These are phyloP conservation scores for Ophiostoma ulmi DNA, from an alignment of 2,329 filamentous ascomycete species.

Conservation along the genomic window DNA sequence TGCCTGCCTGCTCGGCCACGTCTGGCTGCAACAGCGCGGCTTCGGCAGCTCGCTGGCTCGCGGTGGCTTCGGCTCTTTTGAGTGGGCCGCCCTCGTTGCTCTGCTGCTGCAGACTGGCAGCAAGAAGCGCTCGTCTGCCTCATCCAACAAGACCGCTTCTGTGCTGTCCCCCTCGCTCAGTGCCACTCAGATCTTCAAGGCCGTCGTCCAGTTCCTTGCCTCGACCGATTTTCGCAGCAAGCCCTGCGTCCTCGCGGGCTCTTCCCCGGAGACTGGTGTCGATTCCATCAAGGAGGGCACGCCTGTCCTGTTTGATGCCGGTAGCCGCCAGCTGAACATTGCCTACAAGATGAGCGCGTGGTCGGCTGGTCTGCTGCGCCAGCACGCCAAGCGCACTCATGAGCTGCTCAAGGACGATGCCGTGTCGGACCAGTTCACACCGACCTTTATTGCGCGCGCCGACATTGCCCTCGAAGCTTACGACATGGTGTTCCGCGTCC, in stretches of 20 bases:
- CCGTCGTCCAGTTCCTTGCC: conserved; percentile 79
- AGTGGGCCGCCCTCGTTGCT: conserved; percentile 79
- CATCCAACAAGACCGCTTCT: conserved; percentile 10
- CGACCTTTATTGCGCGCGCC: conserved; percentile 68
- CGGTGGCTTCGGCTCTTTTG: conserved; percentile 89
- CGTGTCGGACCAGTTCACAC: conserved; percentile 73
- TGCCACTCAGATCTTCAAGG: conserved; percentile 92
- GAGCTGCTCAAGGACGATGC: conserved; percentile 63
- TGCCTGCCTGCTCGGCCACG: conserved; percentile 76
- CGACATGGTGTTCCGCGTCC: conserved; percentile 44
- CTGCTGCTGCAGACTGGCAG: conserved; percentile 75
- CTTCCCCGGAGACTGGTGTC: conserved; percentile 35
- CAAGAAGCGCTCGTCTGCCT: conserved; percentile 37
- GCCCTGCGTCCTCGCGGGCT: conserved; percentile 52
- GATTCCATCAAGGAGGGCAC: conserved; percentile 39
- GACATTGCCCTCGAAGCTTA: conserved; percentile 52
- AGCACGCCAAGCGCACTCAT: conserved; percentile 69
- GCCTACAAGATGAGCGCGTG: conserved; percentile 86
- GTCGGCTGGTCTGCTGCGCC: conserved; percentile 69
- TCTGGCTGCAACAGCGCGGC: conserved; percentile 86
- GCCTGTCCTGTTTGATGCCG: conserved; percentile 74
- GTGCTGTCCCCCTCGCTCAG: conserved; percentile 75
- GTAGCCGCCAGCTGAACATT: conserved; percentile 67
- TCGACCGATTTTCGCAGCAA: conserved; percentile 65
- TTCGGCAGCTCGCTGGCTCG: conserved; percentile 63